Percentiles rank a stretch among this genome's conserved stretches.
phyloP scores from a whole-genome alignment of 208 protist species.

The Entamoeba dispar region DNA sequence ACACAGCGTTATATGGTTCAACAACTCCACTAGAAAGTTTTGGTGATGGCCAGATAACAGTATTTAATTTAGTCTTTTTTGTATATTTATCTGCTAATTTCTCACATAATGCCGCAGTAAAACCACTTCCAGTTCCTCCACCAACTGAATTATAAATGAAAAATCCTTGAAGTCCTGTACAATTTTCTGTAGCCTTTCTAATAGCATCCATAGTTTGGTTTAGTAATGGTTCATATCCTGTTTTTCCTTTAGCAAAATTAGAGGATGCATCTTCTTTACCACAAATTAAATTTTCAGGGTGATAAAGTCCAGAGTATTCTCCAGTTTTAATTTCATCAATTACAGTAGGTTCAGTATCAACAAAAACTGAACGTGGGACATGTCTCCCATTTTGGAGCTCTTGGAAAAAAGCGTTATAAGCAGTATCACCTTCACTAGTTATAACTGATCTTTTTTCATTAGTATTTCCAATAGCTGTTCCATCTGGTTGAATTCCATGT shows the following conservation, averaged over 20 bases:
- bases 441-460: conserved; percentile 31
- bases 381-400: conserved; percentile 52
- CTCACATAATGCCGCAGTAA: conserved; percentile 77
- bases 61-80: conserved; percentile 55
- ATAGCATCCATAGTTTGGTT: conserved; percentile 71
- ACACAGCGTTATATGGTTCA: conserved; percentile 44
- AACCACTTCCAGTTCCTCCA: conserved; percentile 88
- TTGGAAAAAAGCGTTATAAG: conserved; percentile 71
- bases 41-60: conserved; percentile 44
- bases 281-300: conserved; percentile 40
- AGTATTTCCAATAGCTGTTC: conserved; percentile 18
- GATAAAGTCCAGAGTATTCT: conserved; percentile 38
- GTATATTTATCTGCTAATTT: conserved; percentile 80
- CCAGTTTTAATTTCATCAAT: conserved; percentile 33
- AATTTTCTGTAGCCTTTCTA: conserved; percentile 81
- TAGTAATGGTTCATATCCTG: conserved; percentile 83
- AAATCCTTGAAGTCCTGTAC: conserved; percentile 89
- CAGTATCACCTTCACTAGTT: conserved; percentile 55
- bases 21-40: conserved; percentile 43
- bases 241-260: conserved; percentile 72
- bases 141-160: conserved; percentile 85
- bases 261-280: conserved; percentile 48
- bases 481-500: conserved; percentile 50
- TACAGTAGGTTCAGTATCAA: conserved; percentile 49
- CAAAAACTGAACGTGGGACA: conserved; percentile 32